These are phyloP conservation scores for Sporothrix brunneoviolacea DNA, from an alignment of 2,329 filamentous ascomycete species.

Conservation along the genomic window DNA sequence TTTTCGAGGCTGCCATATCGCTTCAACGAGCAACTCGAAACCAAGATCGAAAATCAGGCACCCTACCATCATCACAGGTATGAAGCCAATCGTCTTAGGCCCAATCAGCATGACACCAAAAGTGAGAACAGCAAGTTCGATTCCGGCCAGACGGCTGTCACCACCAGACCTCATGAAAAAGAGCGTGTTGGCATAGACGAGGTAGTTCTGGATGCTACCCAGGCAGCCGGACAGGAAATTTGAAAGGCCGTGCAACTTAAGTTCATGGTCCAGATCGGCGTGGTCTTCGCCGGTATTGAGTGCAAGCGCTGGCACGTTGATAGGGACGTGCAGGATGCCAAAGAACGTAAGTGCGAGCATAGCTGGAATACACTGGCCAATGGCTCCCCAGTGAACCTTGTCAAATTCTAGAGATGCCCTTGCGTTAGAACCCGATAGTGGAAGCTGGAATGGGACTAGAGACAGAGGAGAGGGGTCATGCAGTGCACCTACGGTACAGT, in stretches of 20 bases:
- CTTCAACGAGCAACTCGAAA: slow-evolving; percentile 84
- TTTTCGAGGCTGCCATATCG: slow-evolving; percentile 79
- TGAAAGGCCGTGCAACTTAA: slow-evolving; percentile 87
- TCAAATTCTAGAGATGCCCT: slow-evolving; percentile 64
- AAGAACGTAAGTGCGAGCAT: slow-evolving; percentile 98
- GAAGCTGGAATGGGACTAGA: slow-evolving; percentile 19
- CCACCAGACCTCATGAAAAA: slow-evolving; percentile 93
- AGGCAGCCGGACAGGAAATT: slow-evolving; percentile 81
- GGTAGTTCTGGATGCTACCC: slow-evolving; percentile 92
- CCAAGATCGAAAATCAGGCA: slow-evolving; percentile 92
- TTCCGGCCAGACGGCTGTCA: slow-evolving; percentile 75
- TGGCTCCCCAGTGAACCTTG: slow-evolving; percentile 73
- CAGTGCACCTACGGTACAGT: slow-evolving; percentile 80
- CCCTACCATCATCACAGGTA: slow-evolving; percentile 94
- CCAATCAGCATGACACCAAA: slow-evolving; percentile 78
- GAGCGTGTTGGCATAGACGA: slow-evolving; percentile 96
- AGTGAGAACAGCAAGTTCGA: slow-evolving; percentile 75
- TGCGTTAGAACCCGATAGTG: no score
- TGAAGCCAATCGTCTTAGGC: slow-evolving; percentile 82
- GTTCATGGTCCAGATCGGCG: slow-evolving; percentile 80
- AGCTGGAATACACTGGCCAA: slow-evolving; percentile 78
- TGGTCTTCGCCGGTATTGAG: slow-evolving; percentile 90
- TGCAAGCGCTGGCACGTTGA: slow-evolving; percentile 91
- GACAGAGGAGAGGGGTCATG: background rate
- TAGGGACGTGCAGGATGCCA: slow-evolving; percentile 91